Evolutionary conservation across 768 basidiomycete species (phyloP).

Genomic region (Calocera viscosa): DNA sequence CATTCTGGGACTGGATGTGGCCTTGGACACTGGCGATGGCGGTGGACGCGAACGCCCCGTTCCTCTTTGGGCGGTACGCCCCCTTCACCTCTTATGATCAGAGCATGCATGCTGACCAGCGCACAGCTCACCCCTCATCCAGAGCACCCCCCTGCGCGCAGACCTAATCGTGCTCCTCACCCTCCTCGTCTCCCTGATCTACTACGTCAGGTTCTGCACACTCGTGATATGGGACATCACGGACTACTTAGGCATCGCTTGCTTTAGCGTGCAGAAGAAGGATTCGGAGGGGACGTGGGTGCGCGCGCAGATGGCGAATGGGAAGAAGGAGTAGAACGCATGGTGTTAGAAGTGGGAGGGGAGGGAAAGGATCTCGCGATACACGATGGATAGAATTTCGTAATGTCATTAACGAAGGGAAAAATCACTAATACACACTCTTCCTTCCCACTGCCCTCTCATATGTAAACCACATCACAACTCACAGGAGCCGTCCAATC

Average conservation of each 20-base stretch:
- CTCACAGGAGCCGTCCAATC: too few relatives aligned
- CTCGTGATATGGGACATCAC: slow-evolving; percentile 83
- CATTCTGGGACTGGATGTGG: slow-evolving; percentile 79
- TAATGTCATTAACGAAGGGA: too few relatives aligned
- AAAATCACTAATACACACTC: too few relatives aligned
- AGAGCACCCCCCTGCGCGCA: slow-evolving; percentile 48
- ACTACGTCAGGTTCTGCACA: slow-evolving; percentile 65
- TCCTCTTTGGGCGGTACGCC: slow-evolving; percentile 53
- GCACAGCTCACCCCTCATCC: slow-evolving; percentile 34
- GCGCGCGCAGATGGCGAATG: slow-evolving; percentile 10
- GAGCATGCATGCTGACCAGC: background rate
- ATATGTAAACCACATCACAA: too few relatives aligned
- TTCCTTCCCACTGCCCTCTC: too few relatives aligned
- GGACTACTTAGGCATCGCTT: slow-evolving; percentile 83
- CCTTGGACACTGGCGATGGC: slow-evolving; percentile 65
- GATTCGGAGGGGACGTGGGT: slow-evolving; percentile 29
- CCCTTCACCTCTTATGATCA: too few relatives aligned
- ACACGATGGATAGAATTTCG: too few relatives aligned
- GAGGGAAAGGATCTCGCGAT: too few relatives aligned
- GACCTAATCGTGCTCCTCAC: slow-evolving; percentile 62
- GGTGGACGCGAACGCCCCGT: slow-evolving; percentile 67
- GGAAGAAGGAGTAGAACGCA: slow-evolving; percentile 25
- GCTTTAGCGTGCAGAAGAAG: slow-evolving; percentile 83
- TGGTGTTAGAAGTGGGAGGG: background rate
- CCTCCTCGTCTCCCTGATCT: slow-evolving; percentile 50